A percentile compares a stretch with the other conserved stretches of the same genome.
These are phyloP conservation scores for Scleroderma citrinum DNA, from an alignment of 768 basidiomycete genomes.

Conservation along the genomic window DNA sequence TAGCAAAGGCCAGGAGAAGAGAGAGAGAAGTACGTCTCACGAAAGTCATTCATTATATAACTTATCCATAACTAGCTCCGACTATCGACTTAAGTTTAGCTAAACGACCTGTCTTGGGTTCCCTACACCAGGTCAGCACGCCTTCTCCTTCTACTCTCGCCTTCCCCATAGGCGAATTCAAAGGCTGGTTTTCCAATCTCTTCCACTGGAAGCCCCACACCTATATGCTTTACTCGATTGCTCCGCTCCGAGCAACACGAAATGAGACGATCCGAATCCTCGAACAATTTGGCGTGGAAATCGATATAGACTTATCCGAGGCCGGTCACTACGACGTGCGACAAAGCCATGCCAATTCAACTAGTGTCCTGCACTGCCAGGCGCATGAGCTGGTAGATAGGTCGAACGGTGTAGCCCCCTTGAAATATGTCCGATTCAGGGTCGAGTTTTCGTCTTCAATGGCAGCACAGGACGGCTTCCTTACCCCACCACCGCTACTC, in stretches of 20 bases:
- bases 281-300: constrained; percentile 54
- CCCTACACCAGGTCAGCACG: constrained; percentile 48
- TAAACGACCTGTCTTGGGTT: constrained; percentile 22
- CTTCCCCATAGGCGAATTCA: constrained; percentile 78
- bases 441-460: constrained; percentile 71
- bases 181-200: constrained; percentile 92
- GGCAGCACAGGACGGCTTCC: constrained; percentile 17
- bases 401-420: constrained; percentile 33
- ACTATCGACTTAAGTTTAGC: constrained; percentile 43
- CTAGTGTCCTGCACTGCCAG: constrained; percentile 44
- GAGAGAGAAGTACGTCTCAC: constrained; percentile 44
- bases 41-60: constrained; percentile 6
- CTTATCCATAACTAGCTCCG: constrained; percentile 39
- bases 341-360: constrained; percentile 26
- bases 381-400: constrained; percentile 44
- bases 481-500: constrained; percentile 2
- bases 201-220: constrained; percentile 84
- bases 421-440: constrained; percentile 79
- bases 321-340: constrained; percentile 32
- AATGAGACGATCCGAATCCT: constrained; percentile 59
- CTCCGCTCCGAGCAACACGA: constrained; percentile 56
- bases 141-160: constrained; percentile 41
- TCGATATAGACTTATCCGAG: constrained; percentile 65
- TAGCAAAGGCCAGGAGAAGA: constrained; percentile 49
- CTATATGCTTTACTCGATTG: constrained; percentile 49